Evolutionary conservation across 2,329 filamentous ascomycete genomes (phyloP).

Genomic region (Aspergillus calidoustus): DNA sequence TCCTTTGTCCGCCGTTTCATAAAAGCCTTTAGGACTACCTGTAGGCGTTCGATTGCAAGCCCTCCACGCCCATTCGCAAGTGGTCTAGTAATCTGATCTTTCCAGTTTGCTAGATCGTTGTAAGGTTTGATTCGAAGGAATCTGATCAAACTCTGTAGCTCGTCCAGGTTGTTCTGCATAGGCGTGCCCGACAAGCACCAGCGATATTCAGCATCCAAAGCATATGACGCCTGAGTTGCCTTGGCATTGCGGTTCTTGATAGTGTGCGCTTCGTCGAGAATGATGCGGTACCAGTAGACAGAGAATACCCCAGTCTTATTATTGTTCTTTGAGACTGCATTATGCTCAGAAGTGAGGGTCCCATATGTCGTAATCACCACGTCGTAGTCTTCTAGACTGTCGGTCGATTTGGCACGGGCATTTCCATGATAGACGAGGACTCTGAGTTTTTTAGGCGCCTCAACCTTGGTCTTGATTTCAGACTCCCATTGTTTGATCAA

Average conservation of each 20-base stretch:
- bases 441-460: conserved; percentile 69
- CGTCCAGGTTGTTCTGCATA: conserved; percentile 97
- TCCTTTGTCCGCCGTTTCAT: conserved; percentile 99
- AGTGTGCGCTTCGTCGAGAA: conserved; percentile 94
- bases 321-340: conserved; percentile 65
- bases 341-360: conserved; percentile 89
- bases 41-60: conserved; percentile 83
- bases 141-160: conserved; percentile 89
- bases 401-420: conserved; percentile 76
- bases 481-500: conserved; percentile 97
- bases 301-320: conserved; percentile 84
- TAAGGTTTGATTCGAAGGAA: conserved; percentile 94
- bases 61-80: conserved; percentile 90
- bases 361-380: conserved; percentile 98
- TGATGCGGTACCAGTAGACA: conserved; percentile 91
- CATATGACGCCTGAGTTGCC: conserved; percentile 88
- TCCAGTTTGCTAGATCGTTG: conserved; percentile 84
- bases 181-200: conserved; percentile 98
- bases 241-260: conserved; percentile 99
- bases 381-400: conserved; percentile 81
- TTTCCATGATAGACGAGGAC: conserved; percentile 92
- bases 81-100: conserved; percentile 84
- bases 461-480: conserved; percentile 84
- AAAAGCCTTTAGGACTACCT: conserved; percentile 84
- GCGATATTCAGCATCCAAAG: conserved; percentile 80